phyloP scores from a whole-genome alignment of 1,139 yeast species.

The Hyphopichia burtonii region DNA sequence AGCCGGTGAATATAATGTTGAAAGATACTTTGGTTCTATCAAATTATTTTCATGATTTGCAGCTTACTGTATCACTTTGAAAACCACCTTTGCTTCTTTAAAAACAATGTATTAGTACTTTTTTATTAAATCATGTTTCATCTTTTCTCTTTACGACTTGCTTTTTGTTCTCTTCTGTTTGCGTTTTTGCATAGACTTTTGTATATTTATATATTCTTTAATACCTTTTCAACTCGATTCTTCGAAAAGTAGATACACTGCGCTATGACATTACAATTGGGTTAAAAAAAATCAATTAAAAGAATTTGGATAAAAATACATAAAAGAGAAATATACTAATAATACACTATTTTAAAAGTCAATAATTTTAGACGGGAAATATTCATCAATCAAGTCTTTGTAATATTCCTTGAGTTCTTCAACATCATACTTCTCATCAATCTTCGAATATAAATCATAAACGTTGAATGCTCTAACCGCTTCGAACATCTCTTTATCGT shows the following conservation, averaged over 20 bases:
- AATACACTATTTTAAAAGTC: slow-evolving; percentile 42
- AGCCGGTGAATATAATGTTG: slow-evolving; percentile 84
- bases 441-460: slow-evolving; percentile 67
- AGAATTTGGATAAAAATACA: neutral
- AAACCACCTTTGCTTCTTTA: too few relatives aligned
- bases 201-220: neutral
- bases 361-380: slow-evolving; percentile 55
- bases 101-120: too few relatives aligned
- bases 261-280: too few relatives aligned
- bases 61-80: neutral
- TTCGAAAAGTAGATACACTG: too few relatives aligned
- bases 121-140: too few relatives aligned
- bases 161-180: neutral
- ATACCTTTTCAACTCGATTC: too few relatives aligned
- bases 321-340: neutral
- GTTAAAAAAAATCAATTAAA: slow-evolving; percentile 1
- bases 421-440: slow-evolving; percentile 47
- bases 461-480: slow-evolving; percentile 68
- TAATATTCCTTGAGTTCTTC: slow-evolving; percentile 58
- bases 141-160: neutral
- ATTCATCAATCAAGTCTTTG: slow-evolving; percentile 63
- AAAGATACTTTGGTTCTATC: slow-evolving; percentile 79
- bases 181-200: neutral
- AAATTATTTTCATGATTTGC: slow-evolving; percentile 30
- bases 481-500: slow-evolving; percentile 58